Base-by-base conservation (phyloP, 352 stramenopile species). In the Phytophthora foliorum region DNA sequence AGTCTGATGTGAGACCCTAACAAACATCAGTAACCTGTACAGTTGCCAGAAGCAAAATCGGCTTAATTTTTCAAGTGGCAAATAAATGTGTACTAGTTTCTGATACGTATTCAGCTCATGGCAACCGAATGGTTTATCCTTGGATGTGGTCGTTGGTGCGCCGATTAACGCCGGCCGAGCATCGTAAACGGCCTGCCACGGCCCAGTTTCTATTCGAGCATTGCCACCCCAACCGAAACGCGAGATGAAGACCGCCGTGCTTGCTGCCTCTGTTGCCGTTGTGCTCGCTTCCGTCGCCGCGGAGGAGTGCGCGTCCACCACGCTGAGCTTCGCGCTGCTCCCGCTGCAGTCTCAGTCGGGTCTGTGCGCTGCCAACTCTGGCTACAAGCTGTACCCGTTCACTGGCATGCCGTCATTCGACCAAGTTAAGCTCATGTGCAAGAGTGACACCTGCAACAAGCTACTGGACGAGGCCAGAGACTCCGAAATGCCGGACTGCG, bases 351-450 rank as follows among this genome's bases (percentile, higher is more conserved):
- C 67, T 38, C 51, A 72, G 34, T 74, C 68, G 52, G 60, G 49
- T 31, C 24, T 62, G 10, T 82, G 74, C 52, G 48, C 57, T 17
- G 50, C 41, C 31, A 62, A 74, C 6, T 77, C 70, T 27, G 63
- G 46, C 14, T 82, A 77, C 74, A 77, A 76, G 27, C 55, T 82
- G 24, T 77, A 72, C 34, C 71, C 74, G 27, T 79, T 77, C 62
- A 66, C 58, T 17, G 70, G 71, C 5, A 74, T 82, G 67, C 74
- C 74, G n/a, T 59, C 57, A 25, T n/a, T 44, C 9, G 52, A 71
- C 5, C 57, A 82, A 67, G 27, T 68, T 14, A 58, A 57, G 25
- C 48, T 29, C 39, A 77, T 79, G 54, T 79, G 74, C 61, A 71
- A 60, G 19, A 81, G 67, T 21, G 22, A 68, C 2, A 56, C 71